Evolutionary conservation across 139 green algal species (phyloP).

Genomic region (Ulvella scutata): DNA sequence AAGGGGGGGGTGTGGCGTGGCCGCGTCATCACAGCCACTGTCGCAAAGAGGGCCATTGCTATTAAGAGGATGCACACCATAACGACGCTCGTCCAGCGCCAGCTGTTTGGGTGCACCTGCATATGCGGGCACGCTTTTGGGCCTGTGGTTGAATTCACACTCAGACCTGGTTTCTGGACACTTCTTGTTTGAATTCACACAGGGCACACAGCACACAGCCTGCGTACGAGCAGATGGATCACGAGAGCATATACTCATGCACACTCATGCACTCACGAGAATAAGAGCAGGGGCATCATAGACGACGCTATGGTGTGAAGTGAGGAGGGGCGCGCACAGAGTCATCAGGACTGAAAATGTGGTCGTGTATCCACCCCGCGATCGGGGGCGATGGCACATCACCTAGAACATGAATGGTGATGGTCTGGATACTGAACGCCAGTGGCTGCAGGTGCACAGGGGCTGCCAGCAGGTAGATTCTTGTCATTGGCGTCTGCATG

Average conservation of each 20-base stretch:
- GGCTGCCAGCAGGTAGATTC: background rate
- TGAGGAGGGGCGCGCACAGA: slow-evolving; percentile 20
- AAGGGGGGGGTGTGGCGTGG: slow-evolving; percentile 9
- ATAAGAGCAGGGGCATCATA: background rate
- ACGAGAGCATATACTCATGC: background rate
- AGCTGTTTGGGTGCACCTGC: slow-evolving; percentile 10
- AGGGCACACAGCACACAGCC: background rate
- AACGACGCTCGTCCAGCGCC: slow-evolving; percentile 30
- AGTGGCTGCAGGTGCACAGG: slow-evolving; percentile 45
- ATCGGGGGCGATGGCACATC: slow-evolving; percentile 85
- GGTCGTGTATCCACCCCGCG: slow-evolving; percentile 57
- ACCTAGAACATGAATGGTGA: slow-evolving; percentile 79
- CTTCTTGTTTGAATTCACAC: background rate
- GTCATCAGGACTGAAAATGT: background rate
- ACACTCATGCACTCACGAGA: background rate
- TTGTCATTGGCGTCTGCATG: slow-evolving; percentile 42
- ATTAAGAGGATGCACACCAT: slow-evolving; percentile 25
- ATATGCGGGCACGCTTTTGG: background rate
- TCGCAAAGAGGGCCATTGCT: slow-evolving; percentile 16
- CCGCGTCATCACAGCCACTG: background rate
- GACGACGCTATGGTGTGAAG: slow-evolving; percentile 6
- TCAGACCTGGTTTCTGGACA: background rate
- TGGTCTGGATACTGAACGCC: slow-evolving; percentile 56
- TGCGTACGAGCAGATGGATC: background rate
- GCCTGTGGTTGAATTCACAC: background rate